These are phyloP conservation scores for Lyophyllum atratum DNA, from an alignment of 768 basidiomycete genomes.

Conservation along the genomic window DNA sequence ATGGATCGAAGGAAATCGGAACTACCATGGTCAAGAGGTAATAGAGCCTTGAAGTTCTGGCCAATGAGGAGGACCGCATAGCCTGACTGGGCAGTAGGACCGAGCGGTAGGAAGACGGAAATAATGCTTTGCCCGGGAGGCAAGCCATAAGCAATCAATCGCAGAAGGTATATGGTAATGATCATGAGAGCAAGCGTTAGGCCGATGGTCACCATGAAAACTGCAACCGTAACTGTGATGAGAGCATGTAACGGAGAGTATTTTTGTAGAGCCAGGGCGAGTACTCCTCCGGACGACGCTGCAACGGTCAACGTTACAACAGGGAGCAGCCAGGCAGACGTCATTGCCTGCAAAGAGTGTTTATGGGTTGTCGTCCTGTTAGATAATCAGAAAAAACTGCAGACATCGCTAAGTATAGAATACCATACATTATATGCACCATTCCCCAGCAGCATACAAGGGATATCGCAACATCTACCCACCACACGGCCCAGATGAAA, in stretches of 20 bases:
- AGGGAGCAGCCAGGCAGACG: constrained; percentile 72
- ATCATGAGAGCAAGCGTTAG: constrained; percentile 66
- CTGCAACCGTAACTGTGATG: constrained; percentile 52
- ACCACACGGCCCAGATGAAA: constrained; percentile 62
- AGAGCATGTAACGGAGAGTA: constrained; percentile 51
- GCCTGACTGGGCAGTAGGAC: constrained; percentile 71
- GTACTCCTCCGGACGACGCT: constrained; percentile 63
- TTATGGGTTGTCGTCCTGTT: constrained; percentile 55
- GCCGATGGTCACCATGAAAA: constrained; percentile 58
- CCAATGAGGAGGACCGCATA: constrained; percentile 60
- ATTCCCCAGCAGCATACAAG: constrained; percentile 59
- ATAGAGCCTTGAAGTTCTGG: constrained; percentile 38
- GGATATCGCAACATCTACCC: constrained; percentile 57
- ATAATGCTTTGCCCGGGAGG: constrained; percentile 49
- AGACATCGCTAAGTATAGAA: not conserved
- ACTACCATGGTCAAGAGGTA: constrained; percentile 31
- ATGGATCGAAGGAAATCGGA: constrained; percentile 36
- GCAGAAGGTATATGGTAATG: constrained; percentile 62
- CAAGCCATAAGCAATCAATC: constrained; percentile 54
- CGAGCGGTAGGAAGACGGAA: constrained; percentile 72
- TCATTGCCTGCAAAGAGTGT: constrained; percentile 58
- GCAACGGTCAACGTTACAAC: constrained; percentile 74
- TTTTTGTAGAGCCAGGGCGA: constrained; percentile 49
- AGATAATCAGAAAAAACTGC: not conserved
- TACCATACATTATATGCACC: constrained; percentile 65